Evolutionary conservation across 2,329 filamentous ascomycete species (phyloP).

Genomic region (Aspergillus eucalypticola): DNA sequence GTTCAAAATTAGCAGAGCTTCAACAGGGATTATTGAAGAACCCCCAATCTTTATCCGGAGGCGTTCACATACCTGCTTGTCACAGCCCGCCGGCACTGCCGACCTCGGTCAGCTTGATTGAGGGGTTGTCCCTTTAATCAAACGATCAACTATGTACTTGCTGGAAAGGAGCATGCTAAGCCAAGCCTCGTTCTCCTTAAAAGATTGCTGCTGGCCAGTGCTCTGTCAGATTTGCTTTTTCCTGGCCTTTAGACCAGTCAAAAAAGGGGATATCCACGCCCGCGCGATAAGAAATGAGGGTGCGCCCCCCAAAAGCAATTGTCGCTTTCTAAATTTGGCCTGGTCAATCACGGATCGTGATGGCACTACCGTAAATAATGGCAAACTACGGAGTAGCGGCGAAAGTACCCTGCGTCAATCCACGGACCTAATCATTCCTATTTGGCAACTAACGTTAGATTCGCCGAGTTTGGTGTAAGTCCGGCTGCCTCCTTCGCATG

Average conservation of each 20-base stretch:
- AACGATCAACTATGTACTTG: constrained; percentile 7
- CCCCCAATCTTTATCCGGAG: not conserved
- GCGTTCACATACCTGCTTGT: constrained; percentile 5
- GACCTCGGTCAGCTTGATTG: not conserved
- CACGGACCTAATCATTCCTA: not conserved
- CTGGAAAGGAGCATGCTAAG: constrained; percentile 5
- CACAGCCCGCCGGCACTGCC: constrained; percentile 8
- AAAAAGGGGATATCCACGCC: constrained; percentile 4
- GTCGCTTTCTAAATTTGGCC: constrained; percentile 7
- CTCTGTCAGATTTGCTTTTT: constrained; percentile 9
- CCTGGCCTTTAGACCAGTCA: constrained; percentile 6
- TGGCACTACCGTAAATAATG: constrained; percentile 5
- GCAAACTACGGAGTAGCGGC: constrained; percentile 1
- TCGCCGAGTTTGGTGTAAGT: not conserved
- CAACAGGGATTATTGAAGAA: not conserved
- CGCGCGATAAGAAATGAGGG: constrained; percentile 7
- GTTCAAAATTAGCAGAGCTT: not conserved
- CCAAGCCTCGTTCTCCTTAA: constrained; percentile 13
- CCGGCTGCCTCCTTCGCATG: constrained; percentile 15
- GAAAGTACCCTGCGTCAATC: constrained; percentile 4
- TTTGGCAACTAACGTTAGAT: constrained; percentile 6
- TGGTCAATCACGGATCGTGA: constrained; percentile 1
- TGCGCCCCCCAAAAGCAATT: constrained; percentile 12
- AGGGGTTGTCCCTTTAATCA: constrained; percentile 10
- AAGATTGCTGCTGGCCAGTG: constrained; percentile 7